Evolutionary conservation across 2,329 filamentous ascomycete species (phyloP).

Genomic region (Trichoderma pleuroti): DNA sequence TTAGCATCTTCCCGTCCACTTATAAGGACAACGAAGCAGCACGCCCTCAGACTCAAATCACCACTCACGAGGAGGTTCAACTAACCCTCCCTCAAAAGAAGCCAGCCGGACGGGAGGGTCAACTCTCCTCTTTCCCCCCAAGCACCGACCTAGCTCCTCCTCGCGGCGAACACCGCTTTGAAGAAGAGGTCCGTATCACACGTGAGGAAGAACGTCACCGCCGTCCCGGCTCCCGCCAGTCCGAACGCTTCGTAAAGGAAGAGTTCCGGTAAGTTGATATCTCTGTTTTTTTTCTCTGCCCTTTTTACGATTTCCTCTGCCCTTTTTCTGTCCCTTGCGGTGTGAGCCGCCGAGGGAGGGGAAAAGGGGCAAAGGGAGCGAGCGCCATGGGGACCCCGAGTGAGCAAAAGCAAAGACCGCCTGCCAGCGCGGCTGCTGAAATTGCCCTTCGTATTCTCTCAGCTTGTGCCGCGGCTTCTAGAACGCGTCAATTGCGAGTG

Average conservation of each 20-base stretch:
- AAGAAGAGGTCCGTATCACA: slow-evolving; percentile 82
- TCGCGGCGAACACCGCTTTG: slow-evolving; percentile 59
- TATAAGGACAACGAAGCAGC: slow-evolving; percentile 64
- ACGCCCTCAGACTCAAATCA: slow-evolving; percentile 48
- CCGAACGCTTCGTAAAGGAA: slow-evolving; percentile 49
- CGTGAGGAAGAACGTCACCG: slow-evolving; percentile 72
- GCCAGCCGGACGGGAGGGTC: slow-evolving; percentile 97
- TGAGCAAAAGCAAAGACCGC: not conserved
- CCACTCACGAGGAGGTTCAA: slow-evolving; percentile 84
- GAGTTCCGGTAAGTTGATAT: slow-evolving; percentile 49
- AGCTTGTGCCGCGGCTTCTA: slow-evolving; percentile 15
- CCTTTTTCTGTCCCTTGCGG: not conserved
- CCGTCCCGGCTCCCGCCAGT: slow-evolving; percentile 63
- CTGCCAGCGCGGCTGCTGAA: not conserved
- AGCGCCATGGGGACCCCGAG: not conserved
- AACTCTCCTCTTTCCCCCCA: slow-evolving; percentile 70
- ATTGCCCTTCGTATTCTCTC: slow-evolving; percentile 10
- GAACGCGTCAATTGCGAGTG: slow-evolving; percentile 16
- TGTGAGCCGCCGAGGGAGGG: not conserved
- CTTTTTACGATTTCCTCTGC: not conserved
- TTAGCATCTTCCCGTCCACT: slow-evolving; percentile 99
- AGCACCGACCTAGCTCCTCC: slow-evolving; percentile 55
- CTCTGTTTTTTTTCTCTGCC: not conserved
- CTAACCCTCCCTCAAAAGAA: slow-evolving; percentile 66
- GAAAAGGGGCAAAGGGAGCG: not conserved